Evolutionary conservation across 129 eudicot genomes (phyloP), one percentile per base, ranked within the genome.

Genomic region (Helichrysum umbraculigerum): DNA sequence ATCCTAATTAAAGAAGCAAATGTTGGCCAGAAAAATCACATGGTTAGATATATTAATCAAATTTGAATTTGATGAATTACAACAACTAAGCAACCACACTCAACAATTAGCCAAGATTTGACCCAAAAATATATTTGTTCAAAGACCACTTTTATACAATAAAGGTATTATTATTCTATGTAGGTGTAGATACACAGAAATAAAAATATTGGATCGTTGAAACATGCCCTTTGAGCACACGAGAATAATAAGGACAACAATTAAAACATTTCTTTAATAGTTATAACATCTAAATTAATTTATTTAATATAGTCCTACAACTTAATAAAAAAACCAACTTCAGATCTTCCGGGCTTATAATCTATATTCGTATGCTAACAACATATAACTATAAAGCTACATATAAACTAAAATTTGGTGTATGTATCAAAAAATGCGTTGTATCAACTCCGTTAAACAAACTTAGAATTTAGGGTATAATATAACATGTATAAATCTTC

Each of bases 161-260:
- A 58, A 0, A 5, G 1, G 28, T n/a, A 16, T 0, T n/a, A n/a
- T 20, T 6, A n/a, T 58, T 6, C 28, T 20, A 20, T 20, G 29
- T 8, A 21, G 25, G 8, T 16, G 19, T 56, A 35, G 64, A 58
- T 58, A 21, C 29, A 20, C 29, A 21, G 15, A 21, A 59, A 21
- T 7, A 8, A 59, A 58, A 59, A 3, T 6, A 20, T 8, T 59
- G 65, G 65, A 19, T 59, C 21, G 9, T 17, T 14, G 25, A 34
- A 22, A 12, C 74, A 70, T 70, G 74, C 20, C 20, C 6, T 42
- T 70, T 47, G 60, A 70, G 74, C 74, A 47, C 61, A 47, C 14
- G 74, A 70, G 35, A 51, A 14, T 22, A 25, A 29, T 37, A 44
- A 47, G 60, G 60, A 20, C 60, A 69, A 65, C 44, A 50, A 0